A percentile compares a stretch with the other conserved stretches of the same genome.
These are phyloP conservation scores for Neurospora sp. DNA, from an alignment of 2,329 filamentous ascomycete species.

Conservation along the genomic window DNA sequence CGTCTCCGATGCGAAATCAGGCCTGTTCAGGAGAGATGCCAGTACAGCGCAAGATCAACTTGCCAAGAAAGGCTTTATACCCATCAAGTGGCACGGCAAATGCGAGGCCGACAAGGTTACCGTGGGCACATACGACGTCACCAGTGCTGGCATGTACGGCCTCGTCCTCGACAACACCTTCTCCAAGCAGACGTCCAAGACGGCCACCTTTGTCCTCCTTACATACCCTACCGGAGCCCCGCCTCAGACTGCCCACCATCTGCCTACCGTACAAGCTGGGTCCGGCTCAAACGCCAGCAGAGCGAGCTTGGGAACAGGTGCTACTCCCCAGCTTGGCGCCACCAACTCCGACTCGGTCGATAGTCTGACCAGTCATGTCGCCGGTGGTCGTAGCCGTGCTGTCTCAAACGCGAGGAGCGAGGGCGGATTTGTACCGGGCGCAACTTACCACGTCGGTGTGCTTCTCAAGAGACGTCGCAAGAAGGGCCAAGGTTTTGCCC, in stretches of 20 bases:
- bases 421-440: slow-evolving; percentile 24
- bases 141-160: slow-evolving; percentile 84
- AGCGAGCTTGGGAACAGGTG: slow-evolving; percentile 37
- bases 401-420: slow-evolving; percentile 44
- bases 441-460: slow-evolving; percentile 69
- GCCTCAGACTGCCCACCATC: slow-evolving; percentile 62
- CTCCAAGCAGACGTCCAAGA: slow-evolving; percentile 90
- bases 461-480: slow-evolving; percentile 86
- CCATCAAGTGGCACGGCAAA: slow-evolving; percentile 81
- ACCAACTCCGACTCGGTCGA: slow-evolving; percentile 46
- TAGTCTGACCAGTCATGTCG: slow-evolving; percentile 45
- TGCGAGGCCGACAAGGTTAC: slow-evolving; percentile 95
- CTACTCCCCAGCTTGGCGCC: slow-evolving; percentile 34
- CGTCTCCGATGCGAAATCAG: slow-evolving; percentile 33
- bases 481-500: slow-evolving; percentile 85
- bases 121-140: slow-evolving; percentile 79
- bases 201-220: slow-evolving; percentile 84
- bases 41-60: slow-evolving; percentile 53
- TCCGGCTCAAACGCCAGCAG: slow-evolving; percentile 32
- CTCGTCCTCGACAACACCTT: slow-evolving; percentile 98
- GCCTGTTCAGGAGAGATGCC: slow-evolving; percentile 46
- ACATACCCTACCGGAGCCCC: slow-evolving; percentile 80
- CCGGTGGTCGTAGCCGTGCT: slow-evolving; percentile 28
- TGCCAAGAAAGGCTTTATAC: slow-evolving; percentile 55
- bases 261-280: slow-evolving; percentile 46